Base-by-base conservation (phyloP, 2,329 filamentous ascomycete genomes). In the Ceratocystis ficicola region DNA sequence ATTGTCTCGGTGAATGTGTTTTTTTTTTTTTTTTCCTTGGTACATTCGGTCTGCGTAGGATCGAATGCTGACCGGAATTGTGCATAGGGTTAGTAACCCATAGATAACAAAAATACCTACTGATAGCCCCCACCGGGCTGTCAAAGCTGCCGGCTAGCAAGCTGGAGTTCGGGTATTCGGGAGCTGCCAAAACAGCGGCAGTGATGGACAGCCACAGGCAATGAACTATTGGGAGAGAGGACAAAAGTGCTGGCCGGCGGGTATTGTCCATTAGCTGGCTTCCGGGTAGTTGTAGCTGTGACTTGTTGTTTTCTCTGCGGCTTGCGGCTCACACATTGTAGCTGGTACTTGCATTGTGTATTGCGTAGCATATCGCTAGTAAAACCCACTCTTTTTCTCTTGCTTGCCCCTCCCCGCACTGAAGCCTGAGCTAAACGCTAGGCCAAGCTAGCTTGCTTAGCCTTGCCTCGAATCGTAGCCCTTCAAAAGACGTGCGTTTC, bases 401-500 rank as follows among this genome's bases (percentile, higher is more conserved):
- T 10, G n/a, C 22, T 52, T 52, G 48, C 28, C 52, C 22, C 52
- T 22, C 52, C 52, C 52, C 22, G 52, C 52, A 57, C 52, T 30
- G 52, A 12, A 57, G 7, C 52, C 30, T 17, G 10, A 57, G 48
- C 52, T 17, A 30, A 57, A 57, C 52, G 52, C 52, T 57, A 20
- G n/a, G 48, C 7, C 48, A 52, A 25, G 48, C 48, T 52, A 3
- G 20, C n/a, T 12, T 52, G 36, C 36, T 50, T 50, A 3, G 17
- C 46, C 22, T 10, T 50, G n/a, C 44, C 25, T 25, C 30, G 12
- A 64, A 64, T 64, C 50, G 10, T 36, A 17, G 50, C 32, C 30
- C 46, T 64, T 64, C 41, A 57, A 57, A 44, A 41, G 44, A 5
- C n/a, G 20, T 62, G 25, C 44, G 30, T 50, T 52, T 66, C 22